Base-by-base conservation (phyloP, 2,329 filamentous ascomycete species). In the Incumbomyces delicatus region DNA sequence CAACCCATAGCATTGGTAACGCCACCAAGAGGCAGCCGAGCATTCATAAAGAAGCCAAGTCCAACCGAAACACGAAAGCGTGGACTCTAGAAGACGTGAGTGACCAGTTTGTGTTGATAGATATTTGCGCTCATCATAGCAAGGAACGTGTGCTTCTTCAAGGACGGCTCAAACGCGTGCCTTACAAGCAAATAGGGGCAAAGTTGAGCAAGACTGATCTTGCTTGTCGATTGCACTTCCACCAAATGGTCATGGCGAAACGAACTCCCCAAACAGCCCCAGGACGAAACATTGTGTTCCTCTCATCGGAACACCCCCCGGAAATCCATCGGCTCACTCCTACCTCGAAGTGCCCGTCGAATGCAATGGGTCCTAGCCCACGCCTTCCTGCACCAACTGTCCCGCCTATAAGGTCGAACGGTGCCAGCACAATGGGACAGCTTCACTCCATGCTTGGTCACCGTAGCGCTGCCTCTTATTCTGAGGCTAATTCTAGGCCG, bases 131-230 rank as follows among this genome's bases (percentile, higher is more conserved):
- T 27, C 22, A 27, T 8, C 8, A 8, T n/a, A 8, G 22, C 52
- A 53, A 90, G 85, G 87, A 92, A 68, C 76, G 81, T 48, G 92
- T 90, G 64, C 80, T 92, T 46, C 76, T 92, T 51, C 84, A 88
- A 66, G 89, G 84, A 50, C 83, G 86, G 49, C 77, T 86, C 59
- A 84, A 89, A 60, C 90, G 90, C 69, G 87, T 90, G 80, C 86
- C 86, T 1, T 92, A 92, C 68, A 92, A 90, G 73, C 85, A 90
- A 63, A 92, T 92, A 61, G 86, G 86, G 49, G 78, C 82, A 49
- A 83, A 89, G 58, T 71, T 92, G 56, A 87, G 88, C 68, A 94
- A 92, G 73, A 92, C 86, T 1, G 86, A 92, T 69, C 73, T 92
- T 50, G 86, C 86, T 40, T 94, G 86, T 68, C 85, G 87, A 53